Percentiles rank a stretch among this genome's conserved stretches.
Evolutionary conservation across 176 grass and related monocot genomes (phyloP).

Genomic region (Chloris gayana): DNA sequence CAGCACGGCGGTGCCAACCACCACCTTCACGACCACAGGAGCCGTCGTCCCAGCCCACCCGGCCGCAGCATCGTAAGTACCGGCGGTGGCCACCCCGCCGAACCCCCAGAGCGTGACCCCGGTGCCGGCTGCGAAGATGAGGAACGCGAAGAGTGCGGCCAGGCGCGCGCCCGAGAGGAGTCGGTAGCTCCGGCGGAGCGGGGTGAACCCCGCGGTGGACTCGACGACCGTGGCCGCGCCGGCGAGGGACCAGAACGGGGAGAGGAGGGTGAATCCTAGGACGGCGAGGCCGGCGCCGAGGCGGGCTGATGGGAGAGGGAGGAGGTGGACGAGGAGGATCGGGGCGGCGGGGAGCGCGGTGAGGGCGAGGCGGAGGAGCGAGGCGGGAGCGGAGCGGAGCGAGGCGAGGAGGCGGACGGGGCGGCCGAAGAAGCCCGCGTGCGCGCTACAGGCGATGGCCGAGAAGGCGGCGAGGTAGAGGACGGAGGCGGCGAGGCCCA

Average conservation of each 20-base stretch:
- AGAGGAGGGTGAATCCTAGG: neutral
- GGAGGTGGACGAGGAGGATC: constrained; percentile 24
- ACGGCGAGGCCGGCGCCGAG: neutral
- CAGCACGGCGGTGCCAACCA: constrained; percentile 29
- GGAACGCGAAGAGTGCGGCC: constrained; percentile 20
- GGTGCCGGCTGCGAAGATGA: constrained; percentile 7
- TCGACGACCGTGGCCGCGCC: constrained; percentile 35
- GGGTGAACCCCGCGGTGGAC: neutral
- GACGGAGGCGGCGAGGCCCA: neutral
- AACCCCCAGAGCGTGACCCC: constrained; percentile 40
- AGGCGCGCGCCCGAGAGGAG: constrained; percentile 18
- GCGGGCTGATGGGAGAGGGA: neutral
- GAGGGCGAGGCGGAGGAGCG: constrained; percentile 30
- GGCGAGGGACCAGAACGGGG: constrained; percentile 45
- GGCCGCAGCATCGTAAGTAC: neutral
- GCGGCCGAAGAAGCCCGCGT: constrained; percentile 49
- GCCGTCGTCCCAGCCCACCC: constrained; percentile 29
- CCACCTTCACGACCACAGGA: constrained; percentile 36
- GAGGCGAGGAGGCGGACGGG: constrained; percentile 35
- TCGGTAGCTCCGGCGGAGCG: constrained; percentile 40
- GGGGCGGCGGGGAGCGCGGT: constrained; percentile 10
- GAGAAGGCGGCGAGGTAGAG: constrained; percentile 46
- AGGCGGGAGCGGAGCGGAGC: constrained; percentile 13
- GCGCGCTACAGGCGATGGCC: constrained; percentile 14
- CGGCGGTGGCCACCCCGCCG: constrained; percentile 9